Base-by-base conservation (phyloP, 805 yeast genomes). In the Kuraishia cidri region DNA sequence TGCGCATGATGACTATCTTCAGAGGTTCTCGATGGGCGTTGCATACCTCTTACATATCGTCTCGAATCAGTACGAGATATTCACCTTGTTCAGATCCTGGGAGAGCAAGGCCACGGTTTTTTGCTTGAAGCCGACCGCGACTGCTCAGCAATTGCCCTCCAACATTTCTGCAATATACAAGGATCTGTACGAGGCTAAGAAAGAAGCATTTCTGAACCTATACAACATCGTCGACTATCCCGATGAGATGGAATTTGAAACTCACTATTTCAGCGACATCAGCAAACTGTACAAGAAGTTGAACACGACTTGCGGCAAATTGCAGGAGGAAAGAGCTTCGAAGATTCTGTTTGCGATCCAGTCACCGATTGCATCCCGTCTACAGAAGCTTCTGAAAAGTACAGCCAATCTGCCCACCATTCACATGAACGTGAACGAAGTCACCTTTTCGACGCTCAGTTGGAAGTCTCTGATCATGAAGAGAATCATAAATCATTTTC, bases 401-500 rank as follows among this genome's bases (percentile, higher is more conserved):
- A 44, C 77, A 4, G 37, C 58, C 6, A 76, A 71, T 14, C 66
- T 79, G 42, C 94, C 95, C 4, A 62, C 74, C 1, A 58, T 87
- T 24, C 67, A 66, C 36, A 69, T 82, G 70, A 62, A 67, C 13
- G 62, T 73, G 14, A 66, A 73, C 29, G 83, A 78, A 42, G 47
- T 74, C 13, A 58, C 73, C 1, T 53, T 82, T 20, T 87, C 90
- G 8, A 79, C 88, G 4, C 58, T 88, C 32, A 80, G 87, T 4
- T 87, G 96, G 95, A 92, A 85, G 50, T 52, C 72, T 2, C 60
- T 74, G 10, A 65, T 85, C 6, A 60, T 78, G 34, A 78, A 75
- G 40, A 61, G 85, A 40, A 60, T 85, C 4, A 64, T 79, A 26
- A 79, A 77, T 43, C 87, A 82, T 41, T 75, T 76, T 50, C 64